Evolutionary conservation across 2,329 filamentous ascomycete species (phyloP).

Genomic region (Stemphylium lycopersici): DNA sequence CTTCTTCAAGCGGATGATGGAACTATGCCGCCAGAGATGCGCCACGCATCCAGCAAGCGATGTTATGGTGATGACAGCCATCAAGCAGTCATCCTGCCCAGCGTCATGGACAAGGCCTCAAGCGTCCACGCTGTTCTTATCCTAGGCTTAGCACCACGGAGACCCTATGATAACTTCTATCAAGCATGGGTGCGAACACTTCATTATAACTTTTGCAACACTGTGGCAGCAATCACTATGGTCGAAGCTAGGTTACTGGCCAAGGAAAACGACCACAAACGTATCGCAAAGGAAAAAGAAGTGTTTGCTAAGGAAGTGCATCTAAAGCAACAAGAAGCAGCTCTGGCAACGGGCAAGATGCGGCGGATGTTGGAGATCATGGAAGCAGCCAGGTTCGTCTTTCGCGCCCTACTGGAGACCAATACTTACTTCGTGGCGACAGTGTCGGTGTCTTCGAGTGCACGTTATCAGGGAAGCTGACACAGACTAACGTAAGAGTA

Average conservation of each 20-base stretch:
- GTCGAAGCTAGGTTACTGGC: neutral
- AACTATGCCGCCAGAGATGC: constrained; percentile 2
- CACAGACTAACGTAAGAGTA: constrained; percentile 2
- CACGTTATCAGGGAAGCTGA: neutral
- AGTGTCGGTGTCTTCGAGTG: constrained; percentile 6
- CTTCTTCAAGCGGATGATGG: constrained; percentile 1
- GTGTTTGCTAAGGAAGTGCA: neutral
- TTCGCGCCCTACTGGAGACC: neutral
- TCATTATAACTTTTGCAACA: constrained; percentile 6
- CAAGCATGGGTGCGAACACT: constrained; percentile 8
- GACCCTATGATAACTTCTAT: constrained; percentile 2
- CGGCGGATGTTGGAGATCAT: constrained; percentile 3
- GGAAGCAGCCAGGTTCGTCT: constrained; percentile 5
- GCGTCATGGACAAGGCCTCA: neutral
- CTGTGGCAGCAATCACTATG: neutral
- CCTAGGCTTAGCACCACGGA: constrained; percentile 4
- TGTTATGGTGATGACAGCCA: constrained; percentile 7
- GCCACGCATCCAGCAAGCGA: neutral
- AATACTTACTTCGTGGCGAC: neutral
- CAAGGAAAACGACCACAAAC: constrained; percentile 1
- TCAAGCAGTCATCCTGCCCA: constrained; percentile 1
- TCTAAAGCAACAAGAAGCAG: constrained; percentile 1
- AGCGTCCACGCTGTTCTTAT: neutral
- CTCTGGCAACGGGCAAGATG: neutral
- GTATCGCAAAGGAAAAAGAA: constrained; percentile 1